phyloP scores from a whole-genome alignment of 768 basidiomycete genomes.

The Podaxis carcinomalis region DNA sequence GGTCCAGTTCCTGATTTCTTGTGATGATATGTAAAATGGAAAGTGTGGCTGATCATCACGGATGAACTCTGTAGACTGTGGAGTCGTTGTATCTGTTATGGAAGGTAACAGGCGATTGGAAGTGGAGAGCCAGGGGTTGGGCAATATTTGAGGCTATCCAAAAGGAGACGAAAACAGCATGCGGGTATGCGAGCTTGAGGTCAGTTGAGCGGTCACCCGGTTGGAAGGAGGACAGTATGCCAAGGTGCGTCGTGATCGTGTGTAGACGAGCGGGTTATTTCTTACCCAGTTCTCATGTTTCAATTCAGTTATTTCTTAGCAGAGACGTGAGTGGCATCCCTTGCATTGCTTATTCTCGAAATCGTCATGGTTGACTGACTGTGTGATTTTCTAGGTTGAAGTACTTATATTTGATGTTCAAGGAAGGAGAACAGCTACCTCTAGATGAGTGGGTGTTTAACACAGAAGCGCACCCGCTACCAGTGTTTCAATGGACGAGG shows the following conservation, averaged over 20 bases:
- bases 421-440: constrained; percentile 55
- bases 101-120: constrained; percentile 60
- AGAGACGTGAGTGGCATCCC: constrained; percentile 36
- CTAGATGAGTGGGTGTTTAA: constrained; percentile 59
- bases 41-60: constrained; percentile 3
- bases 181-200: constrained; percentile 59
- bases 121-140: constrained; percentile 74
- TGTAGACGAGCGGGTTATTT: not conserved
- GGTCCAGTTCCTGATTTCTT: constrained; percentile 16
- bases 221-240: constrained; percentile 53
- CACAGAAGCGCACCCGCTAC: constrained; percentile 75
- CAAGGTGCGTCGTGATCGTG: constrained; percentile 47
- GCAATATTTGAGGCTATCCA: constrained; percentile 64
- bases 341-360: not conserved
- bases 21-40: not conserved
- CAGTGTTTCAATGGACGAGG: constrained; percentile 60
- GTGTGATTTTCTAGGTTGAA: constrained; percentile 43
- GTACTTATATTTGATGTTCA: constrained; percentile 70
- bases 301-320: constrained; percentile 41
- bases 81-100: constrained; percentile 73
- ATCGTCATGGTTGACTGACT: not conserved
- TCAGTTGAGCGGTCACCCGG: constrained; percentile 42
- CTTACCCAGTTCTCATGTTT: not conserved
- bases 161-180: constrained; percentile 48
- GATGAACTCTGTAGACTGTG: constrained; percentile 45